These are phyloP conservation scores for Lodderomyces parapsilosis DNA, from an alignment of 1,139 yeast species.

Conservation along the genomic window DNA sequence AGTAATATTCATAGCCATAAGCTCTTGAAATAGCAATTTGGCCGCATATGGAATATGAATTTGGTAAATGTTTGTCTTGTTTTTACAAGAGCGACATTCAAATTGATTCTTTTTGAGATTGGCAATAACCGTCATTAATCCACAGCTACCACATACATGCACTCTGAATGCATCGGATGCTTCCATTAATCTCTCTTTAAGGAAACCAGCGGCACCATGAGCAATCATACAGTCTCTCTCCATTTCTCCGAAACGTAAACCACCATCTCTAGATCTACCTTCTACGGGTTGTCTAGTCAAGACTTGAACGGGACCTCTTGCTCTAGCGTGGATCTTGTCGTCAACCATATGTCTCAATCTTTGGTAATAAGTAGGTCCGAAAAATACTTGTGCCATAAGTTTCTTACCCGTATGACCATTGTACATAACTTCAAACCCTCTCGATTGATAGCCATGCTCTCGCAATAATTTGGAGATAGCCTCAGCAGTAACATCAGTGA, in stretches of 20 bases:
- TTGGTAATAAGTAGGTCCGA: conserved; percentile 98
- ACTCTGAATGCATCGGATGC: conserved; percentile 98
- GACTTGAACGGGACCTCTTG: conserved; percentile 98
- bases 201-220: conserved; percentile 97
- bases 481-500: conserved; percentile 96
- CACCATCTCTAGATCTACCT: conserved; percentile 99
- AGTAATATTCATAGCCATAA: conserved; percentile 97
- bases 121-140: conserved; percentile 96
- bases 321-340: conserved; percentile 98
- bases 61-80: conserved; percentile 96
- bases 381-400: conserved; percentile 95
- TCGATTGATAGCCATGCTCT: conserved; percentile 94
- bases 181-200: conserved; percentile 97
- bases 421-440: conserved; percentile 98
- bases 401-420: conserved; percentile 98
- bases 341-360: conserved; percentile 99
- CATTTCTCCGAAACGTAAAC: conserved; percentile 99
- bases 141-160: conserved; percentile 97
- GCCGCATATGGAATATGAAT: conserved; percentile 98
- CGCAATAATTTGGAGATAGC: conserved; percentile 88
- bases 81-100: conserved; percentile 97
- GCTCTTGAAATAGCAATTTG: conserved; percentile 91
- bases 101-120: conserved; percentile 95
- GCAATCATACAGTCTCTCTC: conserved; percentile 99
- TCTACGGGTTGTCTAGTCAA: conserved; percentile 98